Conservation (phyloP, 164 flowering plant genomes). For the Platanus orientalis region DNA sequence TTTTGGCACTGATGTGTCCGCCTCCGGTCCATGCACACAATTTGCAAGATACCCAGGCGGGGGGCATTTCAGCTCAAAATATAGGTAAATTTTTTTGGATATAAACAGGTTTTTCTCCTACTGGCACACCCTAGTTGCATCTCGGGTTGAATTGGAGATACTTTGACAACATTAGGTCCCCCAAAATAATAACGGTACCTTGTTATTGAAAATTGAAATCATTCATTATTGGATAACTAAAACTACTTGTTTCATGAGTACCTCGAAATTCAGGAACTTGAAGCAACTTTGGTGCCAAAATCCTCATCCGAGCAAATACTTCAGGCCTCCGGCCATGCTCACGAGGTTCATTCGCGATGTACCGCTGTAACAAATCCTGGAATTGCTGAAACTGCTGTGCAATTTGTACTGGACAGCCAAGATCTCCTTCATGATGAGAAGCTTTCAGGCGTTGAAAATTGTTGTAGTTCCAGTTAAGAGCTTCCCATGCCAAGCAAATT, state of each 20-base stretch:
- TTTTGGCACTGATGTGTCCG: no score
- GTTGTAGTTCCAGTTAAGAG: slow-evolving; percentile 87
- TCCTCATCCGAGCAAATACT: slow-evolving; percentile 73
- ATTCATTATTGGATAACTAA: background rate
- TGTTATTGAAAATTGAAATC: background rate
- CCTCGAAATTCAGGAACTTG: slow-evolving; percentile 92
- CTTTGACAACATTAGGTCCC: no score
- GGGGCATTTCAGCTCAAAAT: no score
- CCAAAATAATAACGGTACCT: no score
- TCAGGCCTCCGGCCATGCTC: slow-evolving; percentile 85
- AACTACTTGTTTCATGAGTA: slow-evolving; percentile 12
- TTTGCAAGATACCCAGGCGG: no score
- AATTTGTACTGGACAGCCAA: slow-evolving; percentile 59
- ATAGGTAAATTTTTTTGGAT: no score
- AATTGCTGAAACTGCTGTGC: slow-evolving; percentile 93
- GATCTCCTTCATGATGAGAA: slow-evolving; percentile 37
- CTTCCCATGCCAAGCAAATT: slow-evolving; percentile 95
- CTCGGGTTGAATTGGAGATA: no score
- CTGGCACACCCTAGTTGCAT: no score
- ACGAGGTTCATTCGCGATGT: slow-evolving; percentile 83
- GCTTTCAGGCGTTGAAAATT: slow-evolving; percentile 49
- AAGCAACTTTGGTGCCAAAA: slow-evolving; percentile 70
- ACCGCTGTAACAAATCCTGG: slow-evolving; percentile 77
- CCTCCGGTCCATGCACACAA: no score
- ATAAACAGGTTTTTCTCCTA: no score